A percentile compares a stretch with the other conserved stretches of the same genome.
These are phyloP conservation scores for Rhizopus stolonifer DNA, from an alignment of 371 early-diverging fungal species.

Conservation along the genomic window DNA sequence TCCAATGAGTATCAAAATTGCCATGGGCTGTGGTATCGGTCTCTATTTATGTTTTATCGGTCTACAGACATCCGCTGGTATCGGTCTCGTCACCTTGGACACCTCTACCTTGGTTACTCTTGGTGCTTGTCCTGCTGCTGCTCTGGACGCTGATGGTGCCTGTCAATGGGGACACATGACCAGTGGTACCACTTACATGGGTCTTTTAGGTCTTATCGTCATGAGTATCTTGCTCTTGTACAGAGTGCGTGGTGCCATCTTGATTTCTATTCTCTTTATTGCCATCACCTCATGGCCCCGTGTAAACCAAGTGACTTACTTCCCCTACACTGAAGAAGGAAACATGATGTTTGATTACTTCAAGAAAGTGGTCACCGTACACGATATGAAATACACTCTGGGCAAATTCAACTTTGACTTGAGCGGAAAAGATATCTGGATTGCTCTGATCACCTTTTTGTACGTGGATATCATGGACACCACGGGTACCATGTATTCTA, in stretches of 20 bases:
- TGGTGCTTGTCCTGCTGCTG: conserved; percentile 60
- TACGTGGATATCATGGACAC: conserved; percentile 82
- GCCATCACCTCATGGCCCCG: conserved; percentile 72
- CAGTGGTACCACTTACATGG: conserved; percentile 65
- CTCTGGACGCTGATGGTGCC: conserved; percentile 49
- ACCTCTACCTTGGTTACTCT: conserved; percentile 66
- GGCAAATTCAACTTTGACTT: conserved; percentile 66
- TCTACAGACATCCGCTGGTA: conserved; percentile 74
- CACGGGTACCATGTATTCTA: conserved; percentile 77
- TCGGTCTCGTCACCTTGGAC: conserved; percentile 65
- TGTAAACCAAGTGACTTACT: conserved; percentile 65
- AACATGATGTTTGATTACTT: conserved; percentile 68
- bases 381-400: conserved; percentile 57
- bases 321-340: conserved; percentile 66
- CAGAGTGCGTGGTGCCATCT: conserved; percentile 71
- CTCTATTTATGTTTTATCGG: conserved; percentile 76
- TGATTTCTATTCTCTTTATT: conserved; percentile 69
- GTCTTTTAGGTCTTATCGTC: conserved; percentile 66
- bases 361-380: conserved; percentile 69
- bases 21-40: conserved; percentile 78
- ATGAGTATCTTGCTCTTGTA: conserved; percentile 65
- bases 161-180: conserved; percentile 68
- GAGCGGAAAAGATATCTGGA: conserved; percentile 66
- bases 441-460: conserved; percentile 76
- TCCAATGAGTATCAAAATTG: conserved; percentile 70